These are phyloP conservation scores for Austroboletus rostrupii DNA, from an alignment of 1,284 basidiomycete genomes.

Conservation along the genomic window DNA sequence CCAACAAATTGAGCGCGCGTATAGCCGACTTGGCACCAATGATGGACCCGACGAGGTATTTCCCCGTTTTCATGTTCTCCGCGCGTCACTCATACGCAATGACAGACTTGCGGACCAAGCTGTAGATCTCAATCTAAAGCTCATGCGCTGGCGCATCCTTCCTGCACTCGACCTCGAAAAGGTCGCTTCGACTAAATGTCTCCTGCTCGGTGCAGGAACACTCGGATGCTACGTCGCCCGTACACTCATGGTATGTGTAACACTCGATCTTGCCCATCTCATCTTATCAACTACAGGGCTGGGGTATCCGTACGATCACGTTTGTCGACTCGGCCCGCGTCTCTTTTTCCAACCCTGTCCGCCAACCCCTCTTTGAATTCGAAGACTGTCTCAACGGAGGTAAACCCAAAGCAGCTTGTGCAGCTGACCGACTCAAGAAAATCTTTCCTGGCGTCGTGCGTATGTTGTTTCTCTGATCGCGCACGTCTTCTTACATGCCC, in stretches of 20 bases:
- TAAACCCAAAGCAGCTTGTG: conserved; percentile 89
- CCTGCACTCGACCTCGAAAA: conserved; percentile 87
- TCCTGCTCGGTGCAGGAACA: conserved; percentile 93
- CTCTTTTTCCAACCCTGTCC: conserved; percentile 94
- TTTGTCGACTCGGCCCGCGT: conserved; percentile 89
- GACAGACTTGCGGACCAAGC: conserved; percentile 88
- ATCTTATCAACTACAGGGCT: conserved; percentile 54
- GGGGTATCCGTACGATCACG: conserved; percentile 93
- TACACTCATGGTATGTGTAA: conserved; percentile 69
- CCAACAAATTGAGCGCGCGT: conserved; percentile 84
- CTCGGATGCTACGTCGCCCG: conserved; percentile 95
- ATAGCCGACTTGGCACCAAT: conserved; percentile 89
- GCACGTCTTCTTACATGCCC: neutral
- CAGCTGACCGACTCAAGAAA: conserved; percentile 81
- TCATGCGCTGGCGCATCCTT: conserved; percentile 97
- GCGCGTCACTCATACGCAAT: neutral
- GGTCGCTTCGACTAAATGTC: conserved; percentile 74
- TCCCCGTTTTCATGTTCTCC: too few relatives aligned
- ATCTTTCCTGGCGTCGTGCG: conserved; percentile 88
- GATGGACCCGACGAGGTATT: conserved; percentile 85
- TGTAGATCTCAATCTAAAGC: conserved; percentile 93
- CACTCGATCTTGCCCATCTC: neutral
- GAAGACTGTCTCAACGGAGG: conserved; percentile 92
- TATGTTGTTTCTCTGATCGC: neutral
- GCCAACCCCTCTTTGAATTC: conserved; percentile 95